Percentiles rank a stretch among this genome's conserved stretches.
Conservation (phyloP, 176 grass and related monocot species). For the Oryza meridionalis region DNA sequence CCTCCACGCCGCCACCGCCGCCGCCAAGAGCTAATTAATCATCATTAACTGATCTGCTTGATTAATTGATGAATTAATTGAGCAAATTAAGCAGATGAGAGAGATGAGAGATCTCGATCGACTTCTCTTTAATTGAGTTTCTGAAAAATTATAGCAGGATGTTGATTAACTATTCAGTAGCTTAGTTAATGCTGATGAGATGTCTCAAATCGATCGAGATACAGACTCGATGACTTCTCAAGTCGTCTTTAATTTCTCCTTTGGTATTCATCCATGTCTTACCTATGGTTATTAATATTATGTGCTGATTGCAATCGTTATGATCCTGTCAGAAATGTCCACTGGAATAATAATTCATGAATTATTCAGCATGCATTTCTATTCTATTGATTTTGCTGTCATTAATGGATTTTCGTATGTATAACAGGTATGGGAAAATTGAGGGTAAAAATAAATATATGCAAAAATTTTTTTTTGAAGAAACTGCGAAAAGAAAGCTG, state of each 20-base stretch:
- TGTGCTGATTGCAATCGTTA: too few species aligned
- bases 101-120: background rate
- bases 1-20: slow-evolving; percentile 26
- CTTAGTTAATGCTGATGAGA: too few species aligned
- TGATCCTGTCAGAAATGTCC: slow-evolving; percentile 4
- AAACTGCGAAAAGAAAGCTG: too few species aligned
- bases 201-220: background rate
- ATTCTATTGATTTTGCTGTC: background rate
- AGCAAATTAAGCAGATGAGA: background rate
- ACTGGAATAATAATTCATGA: background rate
- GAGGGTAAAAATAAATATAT: too few species aligned
- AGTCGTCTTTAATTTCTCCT: background rate
- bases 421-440: too few species aligned
- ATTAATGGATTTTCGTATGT: background rate
- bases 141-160: background rate
- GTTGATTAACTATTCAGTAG: too few species aligned
- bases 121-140: background rate
- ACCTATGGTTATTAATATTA: background rate
- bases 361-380: background rate
- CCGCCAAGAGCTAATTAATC: background rate
- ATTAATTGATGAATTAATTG: background rate
- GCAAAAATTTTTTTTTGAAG: too few species aligned
- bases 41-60: background rate
- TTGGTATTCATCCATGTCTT: background rate
- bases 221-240: too few species aligned